Base-by-base conservation (phyloP, 495 filamentous ascomycete species). In the Tuber brumale region DNA sequence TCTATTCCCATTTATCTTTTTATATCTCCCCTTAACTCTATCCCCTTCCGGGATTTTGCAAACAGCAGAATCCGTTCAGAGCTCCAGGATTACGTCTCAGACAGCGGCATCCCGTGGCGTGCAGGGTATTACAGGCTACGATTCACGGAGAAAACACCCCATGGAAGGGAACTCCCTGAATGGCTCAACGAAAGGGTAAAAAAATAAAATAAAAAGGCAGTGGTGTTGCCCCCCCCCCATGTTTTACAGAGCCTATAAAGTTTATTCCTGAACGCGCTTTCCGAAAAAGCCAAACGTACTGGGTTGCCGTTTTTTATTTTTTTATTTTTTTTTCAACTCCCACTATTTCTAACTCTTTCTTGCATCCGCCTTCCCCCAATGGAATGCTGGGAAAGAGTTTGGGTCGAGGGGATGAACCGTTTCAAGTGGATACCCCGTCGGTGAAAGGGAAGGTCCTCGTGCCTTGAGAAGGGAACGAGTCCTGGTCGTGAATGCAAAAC, bases 211-310 rank as follows among this genome's bases (percentile, higher is more conserved):
- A 66, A 66, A 66, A 66, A 66, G 57, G 6, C 3, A 35, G 27
- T 66, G 57, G 57, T 66, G 57, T 35, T 66, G 57, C 57, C 57
- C 57, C 57, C 27, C 57, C 37, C 37, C 37, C 57, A 66, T 66
- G 57, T 66, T 35, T 66, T 18, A 8, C 27, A 6, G 57, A 66
- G 57, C 57, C 57, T 66, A 66, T 66, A 27, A 66, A 66, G 57
- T 66, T 66, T 66, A 66, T 66, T 66, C 57, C 35, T 31, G 57
- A 66, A 66, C 57, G 57, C 57, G 57, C 57, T 66, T 66, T 66
- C 57, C 57, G 57, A 35, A 66, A 66, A 27, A 35, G 4, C 27
- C 57, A 66, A 31, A 66, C 57, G 57, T 6, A 66, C 12, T 66
- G 57, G 27, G 57, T 66, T 14, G 57, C 27, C 31, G 10, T 66